These are phyloP conservation scores for Dendrobium nobile DNA, from an alignment of 106 monocot genomes.

Conservation along the genomic window DNA sequence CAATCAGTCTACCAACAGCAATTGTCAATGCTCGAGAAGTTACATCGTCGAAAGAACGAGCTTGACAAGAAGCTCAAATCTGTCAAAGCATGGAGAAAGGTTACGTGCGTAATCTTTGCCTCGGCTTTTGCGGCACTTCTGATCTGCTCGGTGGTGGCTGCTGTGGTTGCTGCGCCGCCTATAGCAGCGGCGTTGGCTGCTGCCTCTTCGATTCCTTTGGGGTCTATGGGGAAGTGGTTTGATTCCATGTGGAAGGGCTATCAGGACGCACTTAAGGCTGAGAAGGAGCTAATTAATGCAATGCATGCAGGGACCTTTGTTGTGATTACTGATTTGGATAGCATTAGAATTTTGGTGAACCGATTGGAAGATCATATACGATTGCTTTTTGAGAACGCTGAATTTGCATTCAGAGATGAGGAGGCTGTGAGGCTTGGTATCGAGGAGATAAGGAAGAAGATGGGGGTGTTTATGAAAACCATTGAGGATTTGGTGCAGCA, in stretches of 20 bases:
- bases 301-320: constrained; percentile 55
- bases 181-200: constrained; percentile 53
- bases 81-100: constrained; percentile 48
- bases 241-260: constrained; percentile 57
- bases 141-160: constrained; percentile 78
- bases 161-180: constrained; percentile 59
- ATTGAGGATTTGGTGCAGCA: constrained; percentile 53
- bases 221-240: constrained; percentile 75
- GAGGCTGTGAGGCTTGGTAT: constrained; percentile 55
- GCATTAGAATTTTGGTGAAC: constrained; percentile 46
- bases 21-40: constrained; percentile 58
- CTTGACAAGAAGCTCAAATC: constrained; percentile 47
- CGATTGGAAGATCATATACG: constrained; percentile 46
- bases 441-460: constrained; percentile 58
- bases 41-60: constrained; percentile 38
- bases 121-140: constrained; percentile 52
- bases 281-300: constrained; percentile 38
- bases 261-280: constrained; percentile 29
- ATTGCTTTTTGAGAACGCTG: constrained; percentile 27
- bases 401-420: constrained; percentile 47
- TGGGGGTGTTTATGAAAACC: constrained; percentile 50
- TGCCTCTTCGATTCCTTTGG: constrained; percentile 50
- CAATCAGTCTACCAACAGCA: constrained; percentile 50
- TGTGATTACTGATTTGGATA: constrained; percentile 53
- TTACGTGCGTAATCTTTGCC: constrained; percentile 60